These are phyloP conservation scores for Oenanthe sinensis DNA, from an alignment of 129 eudicot species.

Conservation along the genomic window DNA sequence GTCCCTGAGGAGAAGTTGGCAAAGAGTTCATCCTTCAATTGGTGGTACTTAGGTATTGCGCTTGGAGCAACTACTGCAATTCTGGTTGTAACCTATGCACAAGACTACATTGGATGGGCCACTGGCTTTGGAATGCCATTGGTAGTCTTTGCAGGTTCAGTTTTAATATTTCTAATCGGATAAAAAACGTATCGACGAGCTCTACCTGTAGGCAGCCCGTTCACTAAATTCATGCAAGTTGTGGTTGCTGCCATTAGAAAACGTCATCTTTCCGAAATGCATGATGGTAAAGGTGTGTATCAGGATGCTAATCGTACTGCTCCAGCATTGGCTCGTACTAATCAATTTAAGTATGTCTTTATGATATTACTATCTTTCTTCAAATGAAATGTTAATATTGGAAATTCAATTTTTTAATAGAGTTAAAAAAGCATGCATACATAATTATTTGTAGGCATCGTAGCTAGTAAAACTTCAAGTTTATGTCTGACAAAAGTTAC, in stretches of 20 bases:
- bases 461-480: not conserved
- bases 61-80: slow-evolving; percentile 34
- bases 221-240: slow-evolving; percentile 49
- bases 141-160: slow-evolving; percentile 39
- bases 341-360: slow-evolving; percentile 32
- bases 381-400: too few relatives aligned
- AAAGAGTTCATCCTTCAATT: slow-evolving; percentile 74
- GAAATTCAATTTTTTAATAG: too few relatives aligned
- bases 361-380: too few relatives aligned
- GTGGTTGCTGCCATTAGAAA: slow-evolving; percentile 41
- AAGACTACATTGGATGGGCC: slow-evolving; percentile 51
- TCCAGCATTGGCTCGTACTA: slow-evolving; percentile 34
- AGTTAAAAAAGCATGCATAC: too few relatives aligned
- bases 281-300: slow-evolving; percentile 10
- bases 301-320: slow-evolving; percentile 14
- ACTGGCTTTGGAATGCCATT: slow-evolving; percentile 45
- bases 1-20: slow-evolving; percentile 37
- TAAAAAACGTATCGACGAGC: slow-evolving; percentile 26
- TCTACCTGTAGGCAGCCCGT: slow-evolving; percentile 46
- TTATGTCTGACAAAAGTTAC: not conserved
- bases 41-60: slow-evolving; percentile 68
- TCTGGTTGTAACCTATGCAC: slow-evolving; percentile 35
- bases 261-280: slow-evolving; percentile 19
- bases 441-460: too few relatives aligned
- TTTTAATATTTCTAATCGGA: slow-evolving; percentile 34